A percentile compares a stretch with the other conserved stretches of the same genome.
These are phyloP conservation scores for Pseudogymnoascus sp. DNA, from an alignment of 2,329 filamentous ascomycete species.

Conservation along the genomic window DNA sequence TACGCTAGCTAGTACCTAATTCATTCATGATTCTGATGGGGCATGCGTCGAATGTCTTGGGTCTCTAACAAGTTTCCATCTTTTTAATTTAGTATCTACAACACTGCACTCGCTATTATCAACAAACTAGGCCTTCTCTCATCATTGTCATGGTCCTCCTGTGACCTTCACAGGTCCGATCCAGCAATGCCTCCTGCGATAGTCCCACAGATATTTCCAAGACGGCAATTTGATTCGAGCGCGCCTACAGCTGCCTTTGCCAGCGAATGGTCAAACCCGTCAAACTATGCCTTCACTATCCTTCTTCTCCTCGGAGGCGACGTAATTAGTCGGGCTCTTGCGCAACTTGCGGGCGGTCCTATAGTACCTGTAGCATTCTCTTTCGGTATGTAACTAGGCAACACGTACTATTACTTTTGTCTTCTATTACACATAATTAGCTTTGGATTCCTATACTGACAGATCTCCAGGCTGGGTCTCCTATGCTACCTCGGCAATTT, in stretches of 20 bases:
- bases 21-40: neutral
- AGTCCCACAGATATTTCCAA: neutral
- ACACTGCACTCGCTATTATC: neutral
- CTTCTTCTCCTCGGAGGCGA: constrained; percentile 33
- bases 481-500: constrained; percentile 20
- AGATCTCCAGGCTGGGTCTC: constrained; percentile 24
- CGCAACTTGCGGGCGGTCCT: constrained; percentile 24
- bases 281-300: constrained; percentile 26
- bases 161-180: neutral
- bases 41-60: neutral
- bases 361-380: constrained; percentile 30
- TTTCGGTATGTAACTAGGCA: constrained; percentile 17
- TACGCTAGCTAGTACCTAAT: neutral
- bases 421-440: neutral
- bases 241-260: neutral
- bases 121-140: neutral
- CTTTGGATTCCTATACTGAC: neutral
- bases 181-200: neutral
- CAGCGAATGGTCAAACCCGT: constrained; percentile 9
- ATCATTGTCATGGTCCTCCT: neutral
- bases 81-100: neutral
- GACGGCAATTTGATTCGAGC: neutral
- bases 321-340: constrained; percentile 29
- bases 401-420: neutral
- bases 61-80: neutral